phyloP scores from a whole-genome alignment of 192 early-diverging fungal species.

The Linnemannia hyalina region DNA sequence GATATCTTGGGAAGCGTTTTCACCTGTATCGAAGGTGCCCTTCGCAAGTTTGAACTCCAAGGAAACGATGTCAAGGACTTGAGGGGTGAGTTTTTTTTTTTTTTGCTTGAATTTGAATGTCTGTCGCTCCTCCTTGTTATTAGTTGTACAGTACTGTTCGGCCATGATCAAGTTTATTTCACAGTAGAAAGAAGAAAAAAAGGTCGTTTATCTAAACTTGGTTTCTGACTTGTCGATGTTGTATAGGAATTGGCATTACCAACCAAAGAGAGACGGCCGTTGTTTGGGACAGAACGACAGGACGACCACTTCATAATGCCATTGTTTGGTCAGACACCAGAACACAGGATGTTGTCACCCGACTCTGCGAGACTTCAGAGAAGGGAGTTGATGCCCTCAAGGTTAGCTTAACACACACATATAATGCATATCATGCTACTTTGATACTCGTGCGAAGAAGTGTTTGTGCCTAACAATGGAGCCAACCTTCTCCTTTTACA shows the following conservation, averaged over 20 bases:
- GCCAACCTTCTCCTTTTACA: background rate
- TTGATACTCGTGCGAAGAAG: background rate
- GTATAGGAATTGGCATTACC: conserved; percentile 86
- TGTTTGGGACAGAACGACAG: conserved; percentile 89
- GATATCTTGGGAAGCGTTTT: conserved; percentile 79
- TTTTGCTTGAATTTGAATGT: background rate
- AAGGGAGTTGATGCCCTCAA: conserved; percentile 56
- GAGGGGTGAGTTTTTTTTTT: conserved; percentile 27
- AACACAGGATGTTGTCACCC: conserved; percentile 79
- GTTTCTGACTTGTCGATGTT: background rate
- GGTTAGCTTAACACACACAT: background rate
- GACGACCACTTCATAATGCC: conserved; percentile 84
- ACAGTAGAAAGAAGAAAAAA: background rate
- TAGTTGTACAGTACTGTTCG: too few species aligned
- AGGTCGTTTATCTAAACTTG: background rate
- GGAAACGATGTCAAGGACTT: conserved; percentile 69
- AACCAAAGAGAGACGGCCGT: conserved; percentile 96
- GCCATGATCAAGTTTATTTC: too few species aligned
- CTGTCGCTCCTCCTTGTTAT: background rate
- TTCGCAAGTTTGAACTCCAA: conserved; percentile 71
- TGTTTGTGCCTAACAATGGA: background rate
- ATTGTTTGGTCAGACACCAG: conserved; percentile 95
- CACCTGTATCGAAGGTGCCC: conserved; percentile 75
- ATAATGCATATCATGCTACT: background rate
- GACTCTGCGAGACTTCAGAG: conserved; percentile 63